Evolutionary conservation across 305 asterid species (phyloP).

Genomic region (Fraxinus platypoda): DNA sequence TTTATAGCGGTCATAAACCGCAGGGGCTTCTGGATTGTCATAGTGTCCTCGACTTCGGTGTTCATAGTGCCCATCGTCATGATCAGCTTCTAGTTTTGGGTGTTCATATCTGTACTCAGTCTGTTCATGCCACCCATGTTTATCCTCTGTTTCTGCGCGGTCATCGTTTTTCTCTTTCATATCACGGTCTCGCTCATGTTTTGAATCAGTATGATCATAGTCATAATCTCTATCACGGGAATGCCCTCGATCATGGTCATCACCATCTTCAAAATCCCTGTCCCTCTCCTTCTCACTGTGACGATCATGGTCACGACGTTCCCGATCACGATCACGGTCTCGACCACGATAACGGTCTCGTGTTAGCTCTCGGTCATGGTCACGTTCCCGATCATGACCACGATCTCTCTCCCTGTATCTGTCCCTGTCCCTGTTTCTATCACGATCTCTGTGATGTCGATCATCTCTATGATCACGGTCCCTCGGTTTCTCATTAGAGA

Average conservation of each 20-base stretch:
- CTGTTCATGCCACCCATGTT: conserved; percentile 54
- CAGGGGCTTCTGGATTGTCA: conserved; percentile 40
- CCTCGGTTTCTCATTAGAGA: conserved; percentile 57
- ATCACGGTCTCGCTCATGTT: conserved; percentile 51
- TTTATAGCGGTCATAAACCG: conserved; percentile 61
- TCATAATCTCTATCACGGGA: conserved; percentile 68
- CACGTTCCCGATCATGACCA: conserved; percentile 23
- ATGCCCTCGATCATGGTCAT: conserved; percentile 61
- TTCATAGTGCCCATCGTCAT: conserved; percentile 52
- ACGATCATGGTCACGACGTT: conserved; percentile 51
- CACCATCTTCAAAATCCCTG: conserved; percentile 48
- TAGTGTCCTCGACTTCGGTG: not conserved
- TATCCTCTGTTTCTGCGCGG: conserved; percentile 47
- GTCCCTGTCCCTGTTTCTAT: conserved; percentile 68
- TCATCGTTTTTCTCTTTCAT: conserved; percentile 55
- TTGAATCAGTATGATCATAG: conserved; percentile 51
- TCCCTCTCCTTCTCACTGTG: conserved; percentile 40
- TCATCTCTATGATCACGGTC: conserved; percentile 86
- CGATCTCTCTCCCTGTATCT: conserved; percentile 60
- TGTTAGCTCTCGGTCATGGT: not conserved
- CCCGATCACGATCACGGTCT: not conserved
- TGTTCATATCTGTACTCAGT: conserved; percentile 46
- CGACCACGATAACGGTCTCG: not conserved
- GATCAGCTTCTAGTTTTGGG: conserved; percentile 37
- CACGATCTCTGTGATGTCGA: conserved; percentile 86